These are phyloP conservation scores for Umbelopsis isabellina DNA, from an alignment of 192 early-diverging fungal species.

Conservation along the genomic window DNA sequence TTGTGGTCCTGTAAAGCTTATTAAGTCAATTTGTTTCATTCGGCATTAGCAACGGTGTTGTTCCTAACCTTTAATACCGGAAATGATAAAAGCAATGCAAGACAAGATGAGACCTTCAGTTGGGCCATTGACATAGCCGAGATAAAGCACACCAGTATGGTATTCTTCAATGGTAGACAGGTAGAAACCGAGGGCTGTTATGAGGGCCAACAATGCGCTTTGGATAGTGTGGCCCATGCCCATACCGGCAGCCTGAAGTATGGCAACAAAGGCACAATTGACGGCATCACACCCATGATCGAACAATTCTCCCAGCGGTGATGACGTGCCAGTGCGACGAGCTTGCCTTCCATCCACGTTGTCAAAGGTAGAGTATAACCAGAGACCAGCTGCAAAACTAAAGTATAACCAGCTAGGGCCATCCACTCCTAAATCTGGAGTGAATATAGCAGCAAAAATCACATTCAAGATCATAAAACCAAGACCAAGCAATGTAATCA, in stretches of 20 bases:
- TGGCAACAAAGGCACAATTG: slow-evolving; percentile 76
- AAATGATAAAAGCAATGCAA: slow-evolving; percentile 64
- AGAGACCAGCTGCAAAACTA: slow-evolving; percentile 78
- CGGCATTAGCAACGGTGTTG: background rate
- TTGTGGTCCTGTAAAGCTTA: slow-evolving; percentile 26
- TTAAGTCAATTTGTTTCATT: background rate
- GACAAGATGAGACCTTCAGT: slow-evolving; percentile 82
- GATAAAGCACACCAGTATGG: slow-evolving; percentile 83
- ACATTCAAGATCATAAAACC: slow-evolving; percentile 78
- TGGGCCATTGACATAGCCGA: slow-evolving; percentile 85
- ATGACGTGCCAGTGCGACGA: slow-evolving; percentile 74
- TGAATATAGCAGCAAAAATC: slow-evolving; percentile 66
- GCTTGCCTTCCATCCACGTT: slow-evolving; percentile 90
- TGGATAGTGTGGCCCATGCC: slow-evolving; percentile 73
- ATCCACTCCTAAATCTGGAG: slow-evolving; percentile 67
- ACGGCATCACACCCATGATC: slow-evolving; percentile 88
- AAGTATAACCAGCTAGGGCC: slow-evolving; percentile 74
- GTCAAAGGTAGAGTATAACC: slow-evolving; percentile 90
- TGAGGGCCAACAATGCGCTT: slow-evolving; percentile 60
- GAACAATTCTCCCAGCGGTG: slow-evolving; percentile 83
- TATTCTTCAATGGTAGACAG: slow-evolving; percentile 91
- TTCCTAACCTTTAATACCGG: slow-evolving; percentile 67
- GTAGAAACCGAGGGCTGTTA: slow-evolving; percentile 79
- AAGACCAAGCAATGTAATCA: slow-evolving; percentile 82
- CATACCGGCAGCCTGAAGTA: slow-evolving; percentile 76